Evolutionary conservation across 179 eudicot genomes (phyloP).

Genomic region (Beta lomatogona): DNA sequence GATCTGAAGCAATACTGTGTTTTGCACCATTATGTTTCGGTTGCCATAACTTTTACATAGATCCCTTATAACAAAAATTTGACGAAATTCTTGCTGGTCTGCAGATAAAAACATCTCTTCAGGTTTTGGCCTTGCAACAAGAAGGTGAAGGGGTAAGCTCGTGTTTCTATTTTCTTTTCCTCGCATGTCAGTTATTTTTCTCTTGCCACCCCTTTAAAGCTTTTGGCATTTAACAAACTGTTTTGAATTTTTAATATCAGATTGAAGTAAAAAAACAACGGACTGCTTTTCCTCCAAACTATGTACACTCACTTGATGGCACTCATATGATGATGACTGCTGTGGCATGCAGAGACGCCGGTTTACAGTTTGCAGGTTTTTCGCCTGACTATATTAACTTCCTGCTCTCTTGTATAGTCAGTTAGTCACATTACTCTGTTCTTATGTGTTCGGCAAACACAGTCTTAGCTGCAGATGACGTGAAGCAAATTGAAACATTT

Average conservation of each 20-base stretch:
- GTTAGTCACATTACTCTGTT: neutral
- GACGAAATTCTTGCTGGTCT: constrained; percentile 22
- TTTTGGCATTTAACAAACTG: constrained; percentile 1
- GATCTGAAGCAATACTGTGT: too few species aligned
- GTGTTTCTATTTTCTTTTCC: neutral
- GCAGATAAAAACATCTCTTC: constrained; percentile 86
- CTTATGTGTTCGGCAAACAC: neutral
- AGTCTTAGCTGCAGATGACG: neutral
- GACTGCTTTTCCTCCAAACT: constrained; percentile 93
- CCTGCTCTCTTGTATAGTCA: neutral
- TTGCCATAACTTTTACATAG: too few species aligned
- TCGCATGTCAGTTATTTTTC: neutral
- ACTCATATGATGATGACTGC: constrained; percentile 99
- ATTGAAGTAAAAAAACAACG: constrained; percentile 73
- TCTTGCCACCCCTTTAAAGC: neutral
- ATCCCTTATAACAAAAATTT: neutral
- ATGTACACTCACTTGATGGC: constrained; percentile 90
- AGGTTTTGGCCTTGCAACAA: constrained; percentile 69
- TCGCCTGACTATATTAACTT: constrained; percentile 12
- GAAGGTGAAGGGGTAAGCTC: constrained; percentile 67
- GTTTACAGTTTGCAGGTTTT: constrained; percentile 85
- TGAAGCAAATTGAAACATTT: neutral
- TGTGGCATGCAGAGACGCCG: constrained; percentile 84
- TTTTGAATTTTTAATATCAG: constrained; percentile 35
- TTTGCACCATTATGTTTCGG: too few species aligned